A percentile compares a stretch with the other conserved stretches of the same genome.
These are phyloP conservation scores for Bruguiera gymnorhiza DNA, from an alignment of 345 rosid species.

Conservation along the genomic window DNA sequence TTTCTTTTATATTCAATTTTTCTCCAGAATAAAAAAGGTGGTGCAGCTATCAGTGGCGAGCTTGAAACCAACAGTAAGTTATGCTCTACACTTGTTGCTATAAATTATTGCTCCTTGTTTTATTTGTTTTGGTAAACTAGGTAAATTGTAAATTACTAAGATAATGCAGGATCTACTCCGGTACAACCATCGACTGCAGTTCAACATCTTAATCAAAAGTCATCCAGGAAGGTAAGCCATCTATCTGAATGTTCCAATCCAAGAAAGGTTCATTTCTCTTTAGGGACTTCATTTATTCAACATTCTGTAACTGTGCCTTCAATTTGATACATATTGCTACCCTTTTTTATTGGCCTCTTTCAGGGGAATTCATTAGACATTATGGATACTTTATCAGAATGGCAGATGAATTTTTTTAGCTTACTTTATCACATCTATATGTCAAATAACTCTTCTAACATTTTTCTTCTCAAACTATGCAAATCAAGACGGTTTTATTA, in stretches of 20 bases:
- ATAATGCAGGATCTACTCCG: conserved; percentile 41
- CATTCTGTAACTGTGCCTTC: not conserved
- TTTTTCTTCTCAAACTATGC: too few species aligned
- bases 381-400: too few species aligned
- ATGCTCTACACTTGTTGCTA: conserved; percentile 6
- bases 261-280: not conserved
- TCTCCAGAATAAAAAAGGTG: conserved; percentile 38
- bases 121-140: not conserved
- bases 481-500: too few species aligned
- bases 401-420: too few species aligned
- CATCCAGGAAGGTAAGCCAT: conserved; percentile 51
- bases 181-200: conserved; percentile 32
- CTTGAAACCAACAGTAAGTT: conserved; percentile 51
- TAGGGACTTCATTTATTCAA: not conserved
- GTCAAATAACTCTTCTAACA: too few species aligned
- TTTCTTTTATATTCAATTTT: conserved; percentile 8
- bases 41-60: conserved; percentile 21
- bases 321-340: not conserved
- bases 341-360: too few species aligned
- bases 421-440: too few species aligned
- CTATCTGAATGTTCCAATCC: not conserved
- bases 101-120: not conserved
- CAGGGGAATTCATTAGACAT: too few species aligned
- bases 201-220: conserved; percentile 57
- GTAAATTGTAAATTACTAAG: conserved; percentile 9